phyloP scores from a whole-genome alignment of 805 yeast species.

The Kodamaea sagamina region DNA sequence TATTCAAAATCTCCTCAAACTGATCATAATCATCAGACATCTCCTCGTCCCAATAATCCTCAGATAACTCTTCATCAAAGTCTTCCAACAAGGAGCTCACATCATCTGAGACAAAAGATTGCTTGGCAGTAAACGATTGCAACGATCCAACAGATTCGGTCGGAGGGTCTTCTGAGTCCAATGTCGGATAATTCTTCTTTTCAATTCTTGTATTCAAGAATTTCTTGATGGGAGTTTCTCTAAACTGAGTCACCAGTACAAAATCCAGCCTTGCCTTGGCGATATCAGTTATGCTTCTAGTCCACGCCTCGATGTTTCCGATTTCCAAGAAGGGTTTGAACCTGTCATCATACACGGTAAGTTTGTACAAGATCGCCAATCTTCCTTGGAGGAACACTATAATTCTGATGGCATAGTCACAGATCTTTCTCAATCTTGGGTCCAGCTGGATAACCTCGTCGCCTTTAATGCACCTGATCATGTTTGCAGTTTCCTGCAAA shows the following conservation, averaged over 20 bases:
- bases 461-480: slow-evolving; percentile 3
- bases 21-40: slow-evolving; percentile 10
- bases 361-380: slow-evolving; percentile 30
- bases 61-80: neutral
- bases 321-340: slow-evolving; percentile 20
- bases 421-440: slow-evolving; percentile 8
- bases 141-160: neutral
- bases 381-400: slow-evolving; percentile 33
- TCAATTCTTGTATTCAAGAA: slow-evolving; percentile 14
- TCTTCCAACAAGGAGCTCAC: neutral
- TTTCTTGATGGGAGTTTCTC: slow-evolving; percentile 26
- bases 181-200: slow-evolving; percentile 14
- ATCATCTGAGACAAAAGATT: neutral
- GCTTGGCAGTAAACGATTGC: too few species aligned
- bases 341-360: slow-evolving; percentile 26
- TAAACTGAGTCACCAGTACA: slow-evolving; percentile 21
- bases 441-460: slow-evolving; percentile 8
- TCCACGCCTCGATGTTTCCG: slow-evolving; percentile 27
- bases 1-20: slow-evolving; percentile 7
- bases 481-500: slow-evolving; percentile 15
- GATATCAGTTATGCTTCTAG: slow-evolving; percentile 29
- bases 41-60: slow-evolving; percentile 8
- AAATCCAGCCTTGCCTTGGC: slow-evolving; percentile 24
- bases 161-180: neutral
- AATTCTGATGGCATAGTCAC: slow-evolving; percentile 32